Evolutionary conservation across 805 yeast species (phyloP).

Genomic region (Schizosaccharomyces octosporus): DNA sequence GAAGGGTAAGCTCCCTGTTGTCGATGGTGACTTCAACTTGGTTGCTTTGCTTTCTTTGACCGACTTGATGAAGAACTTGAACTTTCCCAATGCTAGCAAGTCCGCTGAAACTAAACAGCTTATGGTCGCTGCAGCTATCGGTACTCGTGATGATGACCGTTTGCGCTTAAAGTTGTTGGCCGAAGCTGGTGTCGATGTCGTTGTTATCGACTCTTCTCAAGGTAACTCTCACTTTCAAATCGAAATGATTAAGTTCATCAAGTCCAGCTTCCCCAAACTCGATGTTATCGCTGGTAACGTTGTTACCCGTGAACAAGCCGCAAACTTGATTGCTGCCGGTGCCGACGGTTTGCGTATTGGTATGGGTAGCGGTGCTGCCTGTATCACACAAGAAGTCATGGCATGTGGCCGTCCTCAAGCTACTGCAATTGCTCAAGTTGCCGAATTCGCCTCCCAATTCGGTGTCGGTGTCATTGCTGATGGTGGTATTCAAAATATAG

Average conservation of each 20-base stretch:
- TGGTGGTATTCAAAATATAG: conserved; percentile 97
- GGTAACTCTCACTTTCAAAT: conserved; percentile 92
- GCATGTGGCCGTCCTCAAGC: conserved; percentile 99
- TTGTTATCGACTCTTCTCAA: conserved; percentile 84
- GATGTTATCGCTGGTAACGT: conserved; percentile 95
- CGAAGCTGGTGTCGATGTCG: conserved; percentile 92
- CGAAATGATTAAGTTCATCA: conserved; percentile 80
- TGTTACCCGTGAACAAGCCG: conserved; percentile 97
- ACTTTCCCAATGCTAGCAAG: conserved; percentile 85
- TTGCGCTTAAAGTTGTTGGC: conserved; percentile 63
- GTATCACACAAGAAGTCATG: conserved; percentile 99
- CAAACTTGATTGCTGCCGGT: conserved; percentile 78
- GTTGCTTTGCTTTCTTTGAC: conserved; percentile 82
- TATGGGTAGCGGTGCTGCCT: conserved; percentile 98
- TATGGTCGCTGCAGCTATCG: conserved; percentile 95
- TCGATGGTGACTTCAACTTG: conserved; percentile 50
- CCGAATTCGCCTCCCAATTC: conserved; percentile 78
- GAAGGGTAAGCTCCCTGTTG: conserved; percentile 92
- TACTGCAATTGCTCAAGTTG: conserved; percentile 85
- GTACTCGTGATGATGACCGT: conserved; percentile 75
- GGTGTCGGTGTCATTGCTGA: conserved; percentile 98
- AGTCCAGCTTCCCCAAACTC: conserved; percentile 49
- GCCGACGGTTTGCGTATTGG: conserved; percentile 96
- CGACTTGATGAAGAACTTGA: conserved; percentile 86
- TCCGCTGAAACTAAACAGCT: conserved; percentile 81